A percentile compares a stretch with the other conserved stretches of the same genome.
phyloP scores from a whole-genome alignment of 164 flowering plant species.

The Akebia trifoliata region DNA sequence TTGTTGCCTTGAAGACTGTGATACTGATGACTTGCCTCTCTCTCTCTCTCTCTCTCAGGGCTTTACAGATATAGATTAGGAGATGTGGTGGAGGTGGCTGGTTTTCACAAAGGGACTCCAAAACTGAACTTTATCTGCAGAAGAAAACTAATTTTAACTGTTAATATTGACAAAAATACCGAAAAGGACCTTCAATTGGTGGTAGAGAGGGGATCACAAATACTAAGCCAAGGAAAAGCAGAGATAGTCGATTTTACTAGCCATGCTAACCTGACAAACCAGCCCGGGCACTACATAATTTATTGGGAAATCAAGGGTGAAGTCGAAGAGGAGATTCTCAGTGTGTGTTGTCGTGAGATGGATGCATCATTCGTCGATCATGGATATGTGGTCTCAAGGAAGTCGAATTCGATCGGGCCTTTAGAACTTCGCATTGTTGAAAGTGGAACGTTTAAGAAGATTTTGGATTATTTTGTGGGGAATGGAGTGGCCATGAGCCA shows the following conservation, averaged over 20 bases:
- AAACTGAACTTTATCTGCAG: conserved; percentile 78
- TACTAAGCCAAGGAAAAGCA: conserved; percentile 35
- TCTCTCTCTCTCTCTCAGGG: conserved; percentile 38
- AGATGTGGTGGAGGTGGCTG: conserved; percentile 87
- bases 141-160: conserved; percentile 67
- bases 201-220: conserved; percentile 58
- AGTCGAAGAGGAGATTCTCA: conserved; percentile 44
- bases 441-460: conserved; percentile 71
- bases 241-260: conserved; percentile 90
- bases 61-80: conserved; percentile 81
- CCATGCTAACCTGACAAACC: conserved; percentile 47
- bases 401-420: conserved; percentile 61
- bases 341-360: conserved; percentile 64
- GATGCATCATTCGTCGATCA: conserved; percentile 70
- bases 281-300: conserved; percentile 75
- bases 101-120: conserved; percentile 71
- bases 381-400: conserved; percentile 79
- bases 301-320: conserved; percentile 88
- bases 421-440: conserved; percentile 79
- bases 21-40: not conserved
- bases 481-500: conserved; percentile 82
- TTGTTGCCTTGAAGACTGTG: no score
- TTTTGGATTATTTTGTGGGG: conserved; percentile 61
- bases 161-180: conserved; percentile 91
- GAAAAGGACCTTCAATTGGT: conserved; percentile 79